phyloP scores from a whole-genome alignment of 2,329 filamentous ascomycete genomes.

The Sporothrix dimorphospora region DNA sequence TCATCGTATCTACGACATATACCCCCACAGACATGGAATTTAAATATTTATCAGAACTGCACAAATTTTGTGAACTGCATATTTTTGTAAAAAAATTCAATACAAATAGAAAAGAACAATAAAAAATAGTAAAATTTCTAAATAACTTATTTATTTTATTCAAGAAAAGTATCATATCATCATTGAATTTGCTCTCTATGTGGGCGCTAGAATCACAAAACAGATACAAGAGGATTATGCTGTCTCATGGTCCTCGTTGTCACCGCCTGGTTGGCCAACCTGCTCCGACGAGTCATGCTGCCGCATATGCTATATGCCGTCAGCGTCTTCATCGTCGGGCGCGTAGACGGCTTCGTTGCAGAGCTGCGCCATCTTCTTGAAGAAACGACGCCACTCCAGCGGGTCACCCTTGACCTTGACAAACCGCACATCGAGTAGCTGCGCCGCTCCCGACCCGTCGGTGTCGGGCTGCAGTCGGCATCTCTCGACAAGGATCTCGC shows the following conservation, averaged over 20 bases:
- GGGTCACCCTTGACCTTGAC: slow-evolving; percentile 95
- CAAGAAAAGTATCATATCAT: background rate
- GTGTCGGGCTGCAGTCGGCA: slow-evolving; percentile 49
- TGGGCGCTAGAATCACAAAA: slow-evolving; percentile 7
- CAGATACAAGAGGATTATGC: background rate
- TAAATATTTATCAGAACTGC: background rate
- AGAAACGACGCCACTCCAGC: slow-evolving; percentile 93
- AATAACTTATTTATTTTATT: background rate
- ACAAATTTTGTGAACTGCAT: background rate
- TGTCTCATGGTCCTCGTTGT: background rate
- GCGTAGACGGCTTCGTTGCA: slow-evolving; percentile 80
- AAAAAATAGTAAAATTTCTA: background rate
- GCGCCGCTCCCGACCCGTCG: slow-evolving; percentile 57
- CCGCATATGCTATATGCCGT: slow-evolving; percentile 18
- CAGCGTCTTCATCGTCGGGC: slow-evolving; percentile 28
- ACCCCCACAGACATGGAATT: background rate
- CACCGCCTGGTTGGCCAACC: background rate
- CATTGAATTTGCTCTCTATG: slow-evolving; percentile 14
- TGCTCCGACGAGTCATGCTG: slow-evolving; percentile 1
- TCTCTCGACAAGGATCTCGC: slow-evolving; percentile 74
- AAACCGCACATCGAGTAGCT: slow-evolving; percentile 83
- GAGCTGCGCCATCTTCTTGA: slow-evolving; percentile 89
- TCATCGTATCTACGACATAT: slow-evolving; percentile 1
- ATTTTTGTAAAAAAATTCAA: background rate
- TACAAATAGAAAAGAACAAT: background rate